Base-by-base conservation (phyloP, 106 monocot species). In the Hemerocallis citrina region DNA sequence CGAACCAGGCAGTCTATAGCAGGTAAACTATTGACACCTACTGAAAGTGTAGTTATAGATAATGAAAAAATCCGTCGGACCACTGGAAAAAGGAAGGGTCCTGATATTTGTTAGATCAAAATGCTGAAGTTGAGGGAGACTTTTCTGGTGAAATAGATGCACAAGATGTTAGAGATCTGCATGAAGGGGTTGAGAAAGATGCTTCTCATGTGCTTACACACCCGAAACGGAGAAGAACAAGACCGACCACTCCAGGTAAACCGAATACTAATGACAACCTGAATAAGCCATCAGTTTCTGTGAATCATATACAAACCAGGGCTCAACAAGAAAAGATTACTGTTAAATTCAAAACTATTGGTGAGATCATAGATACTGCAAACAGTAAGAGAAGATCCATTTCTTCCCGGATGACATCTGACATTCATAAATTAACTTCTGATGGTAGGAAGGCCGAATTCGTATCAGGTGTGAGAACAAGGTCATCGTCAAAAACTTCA, bases 211-310 rank as follows among this genome's bases (percentile, higher is more conserved):
- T 38, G 22, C 43, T 29, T 40, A 52, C 36, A 39, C 71, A 75
- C 40, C 80, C 80, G 12, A 83, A 83, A 66, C 45, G 69, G 43
- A 80, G 65, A 48, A 81, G 81, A 59, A 76, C 81, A 42, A 20
- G 49, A 21, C 60, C 60, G 21, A n/a, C 15, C 31, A 44, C 20
- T 31, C 40, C 59, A 20, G 35, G 61, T 4, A 55, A 73, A 10
- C 52, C 52, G 57, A 45, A 36, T 15, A 14, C 8, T 31, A 20
- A 37, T 28, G 33, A 35, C 34, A 66, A 58, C 51, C 36, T 44
- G 55, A 63, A 61, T 19, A 44, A 47, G 50, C 36, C 61, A 66
- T 61, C 38, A 38, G 20, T 55, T 25, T 7, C 22, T 8, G 16
- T 24, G 54, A 34, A 45, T 64, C 66, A 12, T 27, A 21, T 54